These are phyloP conservation scores for Boletus bicolor DNA, from an alignment of 768 basidiomycete species.

Conservation along the genomic window DNA sequence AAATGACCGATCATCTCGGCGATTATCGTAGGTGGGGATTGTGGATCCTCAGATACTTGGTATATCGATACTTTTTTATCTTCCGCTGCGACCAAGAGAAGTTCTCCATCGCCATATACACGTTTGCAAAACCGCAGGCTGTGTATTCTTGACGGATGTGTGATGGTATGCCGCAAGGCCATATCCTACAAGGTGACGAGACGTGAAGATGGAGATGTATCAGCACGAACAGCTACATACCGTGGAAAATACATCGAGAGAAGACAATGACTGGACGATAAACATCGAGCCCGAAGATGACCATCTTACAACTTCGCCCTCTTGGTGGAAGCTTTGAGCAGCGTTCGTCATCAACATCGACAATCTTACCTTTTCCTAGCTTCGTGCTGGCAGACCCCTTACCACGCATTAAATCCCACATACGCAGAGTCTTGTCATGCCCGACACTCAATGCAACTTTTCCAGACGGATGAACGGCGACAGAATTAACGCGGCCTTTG, in stretches of 20 bases:
- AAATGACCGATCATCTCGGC: conserved; percentile 76
- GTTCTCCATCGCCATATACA: conserved; percentile 53
- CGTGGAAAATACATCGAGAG: conserved; percentile 80
- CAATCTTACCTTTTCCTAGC: conserved; percentile 71
- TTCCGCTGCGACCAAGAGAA: conserved; percentile 84
- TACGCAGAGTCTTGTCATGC: conserved; percentile 81
- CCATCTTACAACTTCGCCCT: conserved; percentile 93
- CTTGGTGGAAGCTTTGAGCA: conserved; percentile 36
- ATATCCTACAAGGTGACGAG: conserved; percentile 56
- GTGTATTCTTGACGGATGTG: conserved; percentile 81
- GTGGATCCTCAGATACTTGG: conserved; percentile 46
- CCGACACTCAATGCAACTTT: conserved; percentile 91
- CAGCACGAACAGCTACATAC: conserved; percentile 36
- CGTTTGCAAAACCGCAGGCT: conserved; percentile 73
- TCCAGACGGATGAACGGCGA: conserved; percentile 91
- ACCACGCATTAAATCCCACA: conserved; percentile 99
- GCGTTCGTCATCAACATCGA: neutral
- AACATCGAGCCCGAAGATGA: conserved; percentile 75
- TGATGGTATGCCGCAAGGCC: conserved; percentile 67
- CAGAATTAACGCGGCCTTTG: conserved; percentile 85
- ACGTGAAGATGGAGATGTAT: neutral
- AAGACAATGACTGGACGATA: conserved; percentile 71
- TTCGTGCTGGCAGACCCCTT: conserved; percentile 87
- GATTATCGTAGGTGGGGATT: conserved; percentile 51
- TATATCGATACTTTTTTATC: conserved; percentile 87